Evolutionary conservation across 1,284 basidiomycete genomes (phyloP), one percentile per base, ranked within the genome.

Genomic region (Fomitopsis palustris): DNA sequence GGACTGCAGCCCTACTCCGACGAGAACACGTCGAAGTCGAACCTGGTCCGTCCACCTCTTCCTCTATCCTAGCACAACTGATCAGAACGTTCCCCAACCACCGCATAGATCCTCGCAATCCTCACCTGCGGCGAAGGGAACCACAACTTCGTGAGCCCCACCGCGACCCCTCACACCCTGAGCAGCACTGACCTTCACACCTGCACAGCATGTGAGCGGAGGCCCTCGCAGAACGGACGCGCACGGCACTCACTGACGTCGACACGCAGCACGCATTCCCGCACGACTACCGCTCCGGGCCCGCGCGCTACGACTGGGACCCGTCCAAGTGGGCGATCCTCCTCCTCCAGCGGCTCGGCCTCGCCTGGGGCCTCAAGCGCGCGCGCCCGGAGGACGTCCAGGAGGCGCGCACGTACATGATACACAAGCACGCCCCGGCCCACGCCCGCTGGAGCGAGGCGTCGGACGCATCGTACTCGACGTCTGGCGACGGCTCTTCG

Each of bases 241-340:
- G 19, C 25, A 60, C 35, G 51, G 43, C 17, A 53, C 59, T 47
- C 37, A 31, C 45, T n/a, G 6, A 41, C 38, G 41, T 47, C 38
- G 29, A 41, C n/a, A n/a, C n/a, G n/a, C 73, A 93, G 82, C 90
- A 93, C 69, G 80, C 89, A 0, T 93, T 93, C 69, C 90, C 91
- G 5, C 83, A 87, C 62, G 90, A 90, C 69, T 90, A 83, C 69
- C 80, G 87, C 45, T 86, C 85, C 29, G 87, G 86, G 0, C 86
- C 87, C 3, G 78, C 79, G 17, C 53, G 59, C 3, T 70, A 78
- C 37, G 87, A 89, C 64, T 93, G 89, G 89, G 90, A 93, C 72
- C 90, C 91, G 0, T 88, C 88, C 2, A 92, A 92, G 72, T 92
- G 90, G 90, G 81, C 87, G 41, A 92, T 92, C 53, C 70, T 82